phyloP scores from a whole-genome alignment of 2,329 filamentous ascomycete genomes.

The Aspergillus nomiae region DNA sequence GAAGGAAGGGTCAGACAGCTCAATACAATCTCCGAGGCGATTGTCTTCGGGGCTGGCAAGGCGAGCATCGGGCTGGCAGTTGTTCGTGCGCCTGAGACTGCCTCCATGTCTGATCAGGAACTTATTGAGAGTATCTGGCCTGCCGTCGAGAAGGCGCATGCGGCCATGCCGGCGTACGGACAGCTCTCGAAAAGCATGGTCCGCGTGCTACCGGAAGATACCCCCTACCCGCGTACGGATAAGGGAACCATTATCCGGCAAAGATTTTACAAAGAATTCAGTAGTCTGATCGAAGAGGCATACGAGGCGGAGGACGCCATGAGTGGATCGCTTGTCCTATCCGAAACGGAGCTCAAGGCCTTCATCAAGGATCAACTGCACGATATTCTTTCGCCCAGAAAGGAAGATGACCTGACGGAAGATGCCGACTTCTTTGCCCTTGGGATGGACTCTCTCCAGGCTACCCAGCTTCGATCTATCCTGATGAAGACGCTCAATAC shows the following conservation, averaged over 20 bases:
- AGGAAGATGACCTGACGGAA: slow-evolving; percentile 24
- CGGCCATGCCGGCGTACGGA: slow-evolving; percentile 53
- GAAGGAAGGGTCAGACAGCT: slow-evolving; percentile 59
- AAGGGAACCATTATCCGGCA: slow-evolving; percentile 59
- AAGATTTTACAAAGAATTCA: slow-evolving; percentile 52
- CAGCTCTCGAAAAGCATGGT: slow-evolving; percentile 58
- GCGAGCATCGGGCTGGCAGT: slow-evolving; percentile 57
- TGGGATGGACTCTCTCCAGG: slow-evolving; percentile 62
- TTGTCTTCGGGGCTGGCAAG: slow-evolving; percentile 60
- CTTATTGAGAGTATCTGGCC: slow-evolving; percentile 54
- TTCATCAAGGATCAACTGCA: slow-evolving; percentile 39
- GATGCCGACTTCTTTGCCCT: slow-evolving; percentile 60
- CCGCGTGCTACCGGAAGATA: slow-evolving; percentile 48
- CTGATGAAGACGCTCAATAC: slow-evolving; percentile 55
- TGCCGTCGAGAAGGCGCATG: slow-evolving; percentile 55
- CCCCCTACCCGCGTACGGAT: slow-evolving; percentile 54
- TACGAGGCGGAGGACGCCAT: slow-evolving; percentile 37
- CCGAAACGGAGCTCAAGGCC: slow-evolving; percentile 30
- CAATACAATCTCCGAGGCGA: slow-evolving; percentile 55
- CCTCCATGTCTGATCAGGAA: slow-evolving; percentile 46
- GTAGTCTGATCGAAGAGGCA: slow-evolving; percentile 46
- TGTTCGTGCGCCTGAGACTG: slow-evolving; percentile 51
- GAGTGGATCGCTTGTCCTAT: slow-evolving; percentile 25
- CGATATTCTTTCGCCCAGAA: slow-evolving; percentile 25
- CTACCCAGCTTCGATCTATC: slow-evolving; percentile 55